Conservation (phyloP, 2,329 filamentous ascomycete species). For the Hypoxylon sp. region DNA sequence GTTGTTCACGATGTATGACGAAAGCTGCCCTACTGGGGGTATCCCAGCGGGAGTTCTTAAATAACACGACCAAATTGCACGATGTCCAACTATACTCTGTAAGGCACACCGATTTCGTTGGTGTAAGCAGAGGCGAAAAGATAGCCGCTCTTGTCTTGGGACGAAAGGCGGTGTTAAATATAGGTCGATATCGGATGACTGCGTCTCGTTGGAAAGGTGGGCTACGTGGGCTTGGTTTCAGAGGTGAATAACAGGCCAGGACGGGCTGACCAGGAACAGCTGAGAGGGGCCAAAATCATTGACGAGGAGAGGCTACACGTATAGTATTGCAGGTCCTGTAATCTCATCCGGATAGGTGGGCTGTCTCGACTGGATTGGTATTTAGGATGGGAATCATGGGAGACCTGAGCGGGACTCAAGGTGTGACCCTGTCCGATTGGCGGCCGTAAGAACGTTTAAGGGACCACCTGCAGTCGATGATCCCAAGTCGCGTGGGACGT, state of each 20-base stretch:
- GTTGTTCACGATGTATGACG: constrained; percentile 43
- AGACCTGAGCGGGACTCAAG: constrained; percentile 42
- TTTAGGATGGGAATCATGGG: constrained; percentile 33
- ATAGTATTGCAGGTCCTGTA: constrained; percentile 29
- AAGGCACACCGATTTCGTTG: constrained; percentile 18
- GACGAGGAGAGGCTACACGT: constrained; percentile 42
- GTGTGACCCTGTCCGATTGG: constrained; percentile 48
- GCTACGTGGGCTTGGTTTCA: constrained; percentile 38
- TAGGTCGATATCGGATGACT: constrained; percentile 36
- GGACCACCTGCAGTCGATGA: constrained; percentile 45
- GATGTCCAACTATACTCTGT: constrained; percentile 20
- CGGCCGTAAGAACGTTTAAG: constrained; percentile 33
- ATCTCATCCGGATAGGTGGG: constrained; percentile 35
- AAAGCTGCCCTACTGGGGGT: constrained; percentile 46
- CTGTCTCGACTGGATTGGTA: constrained; percentile 34
- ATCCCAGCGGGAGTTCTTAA: constrained; percentile 44
- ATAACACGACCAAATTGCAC: constrained; percentile 36
- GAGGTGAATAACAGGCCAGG: constrained; percentile 27
- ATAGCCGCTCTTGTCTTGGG: constrained; percentile 21
- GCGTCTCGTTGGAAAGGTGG: constrained; percentile 28
- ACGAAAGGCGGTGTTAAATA: constrained; percentile 33
- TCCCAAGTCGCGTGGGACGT: constrained; percentile 49
- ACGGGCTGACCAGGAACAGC: constrained; percentile 30
- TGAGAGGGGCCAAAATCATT: constrained; percentile 38
- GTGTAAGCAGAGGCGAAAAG: constrained; percentile 23